Base-by-base conservation (phyloP, 345 rosid genomes). In the Dimocarpus longan region DNA sequence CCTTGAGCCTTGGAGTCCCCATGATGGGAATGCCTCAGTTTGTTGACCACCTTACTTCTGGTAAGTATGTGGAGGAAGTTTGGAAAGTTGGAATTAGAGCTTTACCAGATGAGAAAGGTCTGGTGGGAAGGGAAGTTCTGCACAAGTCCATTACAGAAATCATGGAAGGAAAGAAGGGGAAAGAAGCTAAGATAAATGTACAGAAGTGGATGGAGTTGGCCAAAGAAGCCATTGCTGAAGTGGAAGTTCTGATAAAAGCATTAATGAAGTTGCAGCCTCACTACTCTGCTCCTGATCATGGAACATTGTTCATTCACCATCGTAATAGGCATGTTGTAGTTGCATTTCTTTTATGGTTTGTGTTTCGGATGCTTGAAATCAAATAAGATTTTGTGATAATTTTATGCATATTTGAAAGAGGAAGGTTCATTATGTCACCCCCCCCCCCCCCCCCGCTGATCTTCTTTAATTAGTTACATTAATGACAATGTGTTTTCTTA, bases 151-250 rank as follows among this genome's bases (percentile, higher is more conserved):
- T 64, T 22, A 28, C 9, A 13, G 68, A 65, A 2, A 50, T 26
- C 32, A 24, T 75, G 70, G 78, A 75, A 59, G 26, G 64, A 18
- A 10, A n/a, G 26, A 59, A 59, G 24, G 69, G 59, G 37, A 50
- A 82, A 70, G 37, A 43, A 78, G 10, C 10, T 5, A 64, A 28
- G 40, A 64, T 11, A 13, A 64, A 64, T 64, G 68, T 10, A 3
- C 4, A 4, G 39, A 64, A 64, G n/a, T 64, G 68, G 40, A 64
- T 22, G 68, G 40, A 64, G 40, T 64, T 64, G 54, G 59, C 80
- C 18, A 64, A 26, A 64, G 68, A 64, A 64, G 68, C 68, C 79
- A 70, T 67, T 63, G 22, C 56, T 78, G 78, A 52, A 48, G 24
- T 32, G 66, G 68, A 21, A 32, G 67, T 40, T 26, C n/a, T 21